Base-by-base conservation (phyloP, 305 asterid genomes). In the Caryopteris hybrid region DNA sequence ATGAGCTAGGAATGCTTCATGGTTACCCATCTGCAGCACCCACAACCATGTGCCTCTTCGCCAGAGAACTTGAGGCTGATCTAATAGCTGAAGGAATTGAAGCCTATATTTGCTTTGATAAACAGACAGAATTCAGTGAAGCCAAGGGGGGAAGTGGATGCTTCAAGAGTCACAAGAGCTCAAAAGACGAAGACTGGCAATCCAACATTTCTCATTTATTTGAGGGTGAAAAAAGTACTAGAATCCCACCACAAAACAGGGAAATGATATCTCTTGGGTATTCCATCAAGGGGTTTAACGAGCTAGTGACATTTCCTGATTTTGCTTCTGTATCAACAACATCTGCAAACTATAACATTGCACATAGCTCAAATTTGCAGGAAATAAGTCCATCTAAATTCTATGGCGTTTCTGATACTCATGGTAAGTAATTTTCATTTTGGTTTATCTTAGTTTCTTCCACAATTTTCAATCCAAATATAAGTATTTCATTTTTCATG, bases 341-440 rank as follows among this genome's bases (percentile, higher is more conserved):
- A 29, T 34, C 34, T 50, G 46, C 22, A 29, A 34, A 34, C 25
- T 6, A 5, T 9, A 47, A 50, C 2, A 14, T 18, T 27, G 38
- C 48, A 34, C 59, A 76, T 43, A 55, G 57, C 72, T 68, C 68
- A 48, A 71, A 69, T 61, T 48, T 69, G 34, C 75, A 34, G 55
- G 70, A 74, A 68, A 75, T 43, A 34, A 65, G 52, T 69, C 60
- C 66, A 54, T 58, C 65, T 12, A 51, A 43, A 54, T 60, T 70
- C 31, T 27, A 9, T 46, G 47, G 53, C 16, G 60, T 12, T 46
- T 67, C 42, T 62, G 47, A 65, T 31, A 48, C 62, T 47, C 55
- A 23, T 71, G 78, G 85, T 77, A 61, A 39, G 29, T 42, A 46
- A 18, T 58, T 59, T n/a, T 71, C 18, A 18, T n/a, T 64, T 20